phyloP scores from a whole-genome alignment of 768 basidiomycete species.

The Amanita jacksonii region DNA sequence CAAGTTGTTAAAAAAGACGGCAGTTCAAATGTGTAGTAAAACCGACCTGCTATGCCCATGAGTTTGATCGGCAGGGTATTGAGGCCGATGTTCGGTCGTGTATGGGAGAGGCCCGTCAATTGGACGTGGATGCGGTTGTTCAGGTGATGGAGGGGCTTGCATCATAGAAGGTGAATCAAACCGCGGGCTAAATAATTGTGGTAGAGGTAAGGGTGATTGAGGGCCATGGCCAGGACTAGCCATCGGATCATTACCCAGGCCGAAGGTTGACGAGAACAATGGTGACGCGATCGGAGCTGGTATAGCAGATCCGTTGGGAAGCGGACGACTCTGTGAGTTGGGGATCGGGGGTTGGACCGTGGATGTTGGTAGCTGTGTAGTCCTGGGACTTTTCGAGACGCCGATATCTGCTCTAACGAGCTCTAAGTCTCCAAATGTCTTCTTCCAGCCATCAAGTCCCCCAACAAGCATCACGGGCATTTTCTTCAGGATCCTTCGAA shows the following conservation, averaged over 20 bases:
- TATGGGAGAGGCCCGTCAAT: slow-evolving; percentile 15
- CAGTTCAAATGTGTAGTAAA: neutral
- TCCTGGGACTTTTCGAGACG: slow-evolving; percentile 16
- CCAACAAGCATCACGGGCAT: slow-evolving; percentile 80
- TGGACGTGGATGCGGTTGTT: slow-evolving; percentile 6
- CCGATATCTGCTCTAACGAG: slow-evolving; percentile 14
- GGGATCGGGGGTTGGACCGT: neutral
- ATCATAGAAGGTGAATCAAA: slow-evolving; percentile 6
- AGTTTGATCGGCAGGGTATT: neutral
- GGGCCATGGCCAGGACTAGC: no score
- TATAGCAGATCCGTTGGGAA: slow-evolving; percentile 9
- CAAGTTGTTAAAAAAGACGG: neutral
- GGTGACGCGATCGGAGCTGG: slow-evolving; percentile 10
- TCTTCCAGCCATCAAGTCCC: slow-evolving; percentile 77
- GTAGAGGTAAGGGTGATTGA: neutral
- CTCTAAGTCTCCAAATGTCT: slow-evolving; percentile 35
- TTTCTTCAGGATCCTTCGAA: slow-evolving; percentile 59
- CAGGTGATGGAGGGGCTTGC: neutral
- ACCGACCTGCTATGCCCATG: slow-evolving; percentile 8
- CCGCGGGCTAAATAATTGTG: slow-evolving; percentile 1
- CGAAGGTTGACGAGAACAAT: slow-evolving; percentile 1
- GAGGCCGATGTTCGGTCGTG: slow-evolving; percentile 10
- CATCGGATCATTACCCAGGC: no score
- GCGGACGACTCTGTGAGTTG: neutral
- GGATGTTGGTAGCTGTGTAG: slow-evolving; percentile 5